phyloP scores from a whole-genome alignment of 225 moss, liverwort and hornwort species.

The Neckera pumila region DNA sequence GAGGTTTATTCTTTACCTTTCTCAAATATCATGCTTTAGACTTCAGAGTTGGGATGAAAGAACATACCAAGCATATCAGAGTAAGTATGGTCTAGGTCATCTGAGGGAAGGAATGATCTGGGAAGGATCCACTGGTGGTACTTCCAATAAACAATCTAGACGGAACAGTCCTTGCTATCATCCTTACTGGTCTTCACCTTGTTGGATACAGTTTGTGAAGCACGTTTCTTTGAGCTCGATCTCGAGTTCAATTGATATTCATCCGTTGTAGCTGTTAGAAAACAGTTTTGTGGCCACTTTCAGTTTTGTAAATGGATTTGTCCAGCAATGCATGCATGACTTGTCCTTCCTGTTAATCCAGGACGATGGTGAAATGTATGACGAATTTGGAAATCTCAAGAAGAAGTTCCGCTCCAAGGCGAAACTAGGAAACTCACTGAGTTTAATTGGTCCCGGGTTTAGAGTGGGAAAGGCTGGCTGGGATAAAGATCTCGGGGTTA shows the following conservation, averaged over 20 bases:
- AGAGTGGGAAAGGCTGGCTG: slow-evolving; percentile 74
- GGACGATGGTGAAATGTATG: slow-evolving; percentile 94
- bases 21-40: neutral
- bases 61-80: neutral
- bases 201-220: neutral
- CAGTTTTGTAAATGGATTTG: neutral
- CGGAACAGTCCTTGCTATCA: neutral
- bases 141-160: neutral
- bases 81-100: neutral
- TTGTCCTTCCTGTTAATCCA: neutral
- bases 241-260: neutral
- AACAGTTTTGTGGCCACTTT: neutral
- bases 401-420: slow-evolving; percentile 85
- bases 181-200: neutral
- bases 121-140: neutral
- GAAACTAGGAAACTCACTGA: slow-evolving; percentile 27
- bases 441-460: neutral
- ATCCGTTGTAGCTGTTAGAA: neutral
- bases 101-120: neutral
- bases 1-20: slow-evolving; percentile 17
- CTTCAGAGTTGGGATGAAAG: neutral
- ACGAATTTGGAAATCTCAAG: slow-evolving; percentile 82
- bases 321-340: neutral
- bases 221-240: neutral
- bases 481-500: slow-evolving; percentile 55